Evolutionary conservation across 1,284 basidiomycete species (phyloP).

Genomic region (Earliella scabrosa): DNA sequence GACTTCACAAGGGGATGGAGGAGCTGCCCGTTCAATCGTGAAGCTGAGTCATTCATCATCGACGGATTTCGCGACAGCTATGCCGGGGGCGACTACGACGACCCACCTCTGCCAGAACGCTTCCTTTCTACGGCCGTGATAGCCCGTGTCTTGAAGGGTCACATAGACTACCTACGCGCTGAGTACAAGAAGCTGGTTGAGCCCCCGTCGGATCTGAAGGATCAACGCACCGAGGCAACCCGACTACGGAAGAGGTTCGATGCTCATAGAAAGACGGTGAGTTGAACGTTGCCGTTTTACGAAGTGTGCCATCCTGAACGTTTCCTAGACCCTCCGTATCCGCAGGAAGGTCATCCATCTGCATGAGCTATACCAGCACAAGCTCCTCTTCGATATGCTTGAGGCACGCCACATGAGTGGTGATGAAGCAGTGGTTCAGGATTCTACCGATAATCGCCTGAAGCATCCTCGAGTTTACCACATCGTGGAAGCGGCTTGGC

Average conservation of each 20-base stretch:
- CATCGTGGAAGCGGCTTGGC: slow-evolving; percentile 10
- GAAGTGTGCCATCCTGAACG: neutral
- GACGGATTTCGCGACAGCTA: neutral
- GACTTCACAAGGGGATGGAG: slow-evolving; percentile 4
- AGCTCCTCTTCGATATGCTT: neutral
- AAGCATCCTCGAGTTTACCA: neutral
- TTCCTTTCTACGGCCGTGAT: neutral
- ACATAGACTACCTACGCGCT: neutral
- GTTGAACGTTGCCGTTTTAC: neutral
- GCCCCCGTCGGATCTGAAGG: neutral
- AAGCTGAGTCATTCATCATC: neutral
- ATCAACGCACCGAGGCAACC: neutral
- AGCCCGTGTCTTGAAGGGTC: neutral
- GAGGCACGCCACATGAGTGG: slow-evolving; percentile 7
- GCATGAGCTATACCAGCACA: neutral
- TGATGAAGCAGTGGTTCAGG: neutral
- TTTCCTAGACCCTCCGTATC: neutral
- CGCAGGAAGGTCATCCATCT: neutral
- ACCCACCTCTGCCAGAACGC: neutral
- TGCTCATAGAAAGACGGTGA: neutral
- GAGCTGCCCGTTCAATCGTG: neutral
- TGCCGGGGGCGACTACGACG: neutral
- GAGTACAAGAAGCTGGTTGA: neutral
- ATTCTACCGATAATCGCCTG: neutral
- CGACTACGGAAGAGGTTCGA: neutral